Conservation (phyloP, 2,329 filamentous ascomycete genomes). For the Fusarium udum region DNA sequence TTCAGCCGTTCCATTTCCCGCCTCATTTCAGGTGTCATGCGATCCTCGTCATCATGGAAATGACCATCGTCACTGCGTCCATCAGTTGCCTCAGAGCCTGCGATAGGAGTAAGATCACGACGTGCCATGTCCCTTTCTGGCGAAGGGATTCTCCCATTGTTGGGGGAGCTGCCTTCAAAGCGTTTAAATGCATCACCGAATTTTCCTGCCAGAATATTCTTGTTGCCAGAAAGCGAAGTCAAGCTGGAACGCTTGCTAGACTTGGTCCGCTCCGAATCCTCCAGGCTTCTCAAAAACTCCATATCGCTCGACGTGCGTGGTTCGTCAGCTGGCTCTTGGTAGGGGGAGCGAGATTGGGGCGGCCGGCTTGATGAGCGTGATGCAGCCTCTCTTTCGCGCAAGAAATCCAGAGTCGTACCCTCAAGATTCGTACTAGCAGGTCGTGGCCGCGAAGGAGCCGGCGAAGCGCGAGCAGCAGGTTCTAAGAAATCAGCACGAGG, state of each 20-base stretch:
- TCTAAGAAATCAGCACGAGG: constrained; percentile 43
- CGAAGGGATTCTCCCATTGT: constrained; percentile 55
- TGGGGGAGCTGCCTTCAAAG: constrained; percentile 72
- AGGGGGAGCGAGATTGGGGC: constrained; percentile 53
- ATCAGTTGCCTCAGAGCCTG: constrained; percentile 76
- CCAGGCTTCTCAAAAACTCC: constrained; percentile 81
- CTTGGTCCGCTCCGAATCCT: constrained; percentile 65
- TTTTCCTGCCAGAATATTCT: constrained; percentile 83
- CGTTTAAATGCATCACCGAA: constrained; percentile 95
- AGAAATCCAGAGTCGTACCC: constrained; percentile 78
- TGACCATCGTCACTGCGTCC: constrained; percentile 70
- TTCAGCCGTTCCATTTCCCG: constrained; percentile 86
- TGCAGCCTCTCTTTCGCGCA: constrained; percentile 77
- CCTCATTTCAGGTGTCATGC: constrained; percentile 85
- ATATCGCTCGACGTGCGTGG: constrained; percentile 71
- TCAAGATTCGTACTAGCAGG: constrained; percentile 86
- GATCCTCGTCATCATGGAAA: constrained; percentile 68
- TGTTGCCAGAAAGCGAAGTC: constrained; percentile 76
- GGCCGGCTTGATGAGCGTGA: constrained; percentile 51
- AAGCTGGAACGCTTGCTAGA: constrained; percentile 77
- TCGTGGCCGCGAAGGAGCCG: constrained; percentile 64
- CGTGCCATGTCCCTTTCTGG: constrained; percentile 59
- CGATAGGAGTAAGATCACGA: constrained; percentile 73
- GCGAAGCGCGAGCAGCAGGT: constrained; percentile 32
- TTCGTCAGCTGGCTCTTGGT: constrained; percentile 49